Base-by-base conservation (phyloP, 148 eudicot genomes). In the Rhododendron henanense region DNA sequence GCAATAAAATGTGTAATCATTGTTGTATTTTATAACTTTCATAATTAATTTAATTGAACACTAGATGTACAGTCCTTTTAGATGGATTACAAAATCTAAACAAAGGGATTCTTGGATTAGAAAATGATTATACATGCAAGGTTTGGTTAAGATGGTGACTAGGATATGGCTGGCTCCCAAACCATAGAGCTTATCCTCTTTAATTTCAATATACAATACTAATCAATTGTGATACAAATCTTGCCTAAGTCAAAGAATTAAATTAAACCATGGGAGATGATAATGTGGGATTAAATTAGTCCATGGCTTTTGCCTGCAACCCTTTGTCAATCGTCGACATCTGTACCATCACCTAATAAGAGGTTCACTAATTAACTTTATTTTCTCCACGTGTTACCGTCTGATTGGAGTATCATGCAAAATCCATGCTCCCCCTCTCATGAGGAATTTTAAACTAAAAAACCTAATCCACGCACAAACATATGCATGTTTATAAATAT, bases 161-260 rank as follows among this genome's bases (percentile, higher is more conserved):
- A n/a, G 86, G 91, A 87, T 87, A 57, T 85, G 91, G 91, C 83
- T 85, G 85, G 85, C 67, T 71, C 75, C 59, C 69, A 55, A 44
- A 1, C 86, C 21, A 55, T 82, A 31, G 69, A 84, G 81, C 87
- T 87, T 89, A 89, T 87, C 91, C 79, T 78, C 77, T 84, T 86
- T 39, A 37, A 6, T 51, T 48, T 31, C 44, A 79, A 44, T 5
- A 15, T 16, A 48, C 10, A 55, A 55, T 63, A 63, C 31, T 13
- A 65, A 9, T 65, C 33, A 65, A 65, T 25, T 71, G 39, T 11
- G 37, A 14, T 31, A 71, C 18, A 28, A 69, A 28, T 28, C 14
- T 83, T 33, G 15, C 50, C 63, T 5, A 84, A 82, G 83, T 84
- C 89, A 79, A 83, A 39, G 33, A 69, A 82, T 83, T 87, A 79